Percentiles rank a stretch among this genome's conserved stretches.
Evolutionary conservation across 2,329 filamentous ascomycete species (phyloP).

Genomic region (Hypoxylon sp.): DNA sequence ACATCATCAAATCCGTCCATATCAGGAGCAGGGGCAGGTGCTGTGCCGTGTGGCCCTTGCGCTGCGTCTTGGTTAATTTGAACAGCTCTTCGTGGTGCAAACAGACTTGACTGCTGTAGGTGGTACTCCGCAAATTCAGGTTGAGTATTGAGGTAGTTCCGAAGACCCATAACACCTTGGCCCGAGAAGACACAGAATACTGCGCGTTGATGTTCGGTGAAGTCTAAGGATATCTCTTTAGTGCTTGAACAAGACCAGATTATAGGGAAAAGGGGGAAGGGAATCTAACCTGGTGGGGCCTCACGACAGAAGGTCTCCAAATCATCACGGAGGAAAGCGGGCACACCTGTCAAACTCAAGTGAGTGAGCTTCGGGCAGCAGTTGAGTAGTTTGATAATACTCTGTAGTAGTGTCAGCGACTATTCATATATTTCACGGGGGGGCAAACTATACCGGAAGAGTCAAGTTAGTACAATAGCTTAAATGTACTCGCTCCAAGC

Average conservation of each 20-base stretch:
- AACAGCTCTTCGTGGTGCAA: conserved; percentile 32
- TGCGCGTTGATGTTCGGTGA: conserved; percentile 93
- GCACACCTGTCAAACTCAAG: conserved; percentile 92
- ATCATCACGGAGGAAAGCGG: conserved; percentile 88
- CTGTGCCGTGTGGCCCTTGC: conserved; percentile 27
- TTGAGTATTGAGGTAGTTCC: conserved; percentile 78
- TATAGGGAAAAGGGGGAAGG: background rate
- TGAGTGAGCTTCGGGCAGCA: conserved; percentile 94
- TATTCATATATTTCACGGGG: background rate
- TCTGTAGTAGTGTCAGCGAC: conserved; percentile 66
- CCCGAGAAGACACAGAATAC: conserved; percentile 99
- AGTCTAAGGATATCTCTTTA: conserved; percentile 70
- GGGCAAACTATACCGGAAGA: conserved; percentile 71
- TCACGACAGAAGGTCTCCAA: conserved; percentile 87
- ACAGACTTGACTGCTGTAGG: conserved; percentile 38
- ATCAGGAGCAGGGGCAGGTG: conserved; percentile 39
- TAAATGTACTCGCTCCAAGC: conserved; percentile 92
- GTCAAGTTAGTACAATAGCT: conserved; percentile 93
- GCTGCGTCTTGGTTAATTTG: conserved; percentile 21
- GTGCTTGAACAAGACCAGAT: conserved; percentile 20
- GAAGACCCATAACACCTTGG: conserved; percentile 80
- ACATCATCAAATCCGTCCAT: conserved; percentile 51
- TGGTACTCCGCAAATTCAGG: conserved; percentile 60
- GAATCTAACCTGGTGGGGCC: conserved; percentile 74
- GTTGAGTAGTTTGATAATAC: conserved; percentile 89